Evolutionary conservation across 768 basidiomycete species (phyloP).

Genomic region (Suillus americanus): DNA sequence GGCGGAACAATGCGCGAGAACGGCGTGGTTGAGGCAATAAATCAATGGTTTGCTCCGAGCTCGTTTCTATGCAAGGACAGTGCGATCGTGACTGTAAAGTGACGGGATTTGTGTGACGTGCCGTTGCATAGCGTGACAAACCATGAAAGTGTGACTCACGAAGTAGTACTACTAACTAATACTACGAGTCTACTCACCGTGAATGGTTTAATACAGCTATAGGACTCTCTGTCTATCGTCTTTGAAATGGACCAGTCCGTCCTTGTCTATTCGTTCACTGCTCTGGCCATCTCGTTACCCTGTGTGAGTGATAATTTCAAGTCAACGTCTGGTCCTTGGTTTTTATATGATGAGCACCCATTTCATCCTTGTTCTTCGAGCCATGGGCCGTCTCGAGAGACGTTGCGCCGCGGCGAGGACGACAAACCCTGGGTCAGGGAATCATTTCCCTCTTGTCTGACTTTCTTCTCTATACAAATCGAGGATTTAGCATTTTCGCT

Average conservation of each 20-base stretch:
- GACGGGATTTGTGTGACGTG: too few species aligned
- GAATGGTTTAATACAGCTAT: too few species aligned
- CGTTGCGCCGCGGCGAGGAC: conserved; percentile 64
- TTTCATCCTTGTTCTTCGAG: conserved; percentile 97
- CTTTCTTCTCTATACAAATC: conserved; percentile 10
- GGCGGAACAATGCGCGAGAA: too few species aligned
- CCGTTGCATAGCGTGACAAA: too few species aligned
- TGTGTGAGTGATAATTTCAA: conserved; percentile 25
- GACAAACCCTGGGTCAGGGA: conserved; percentile 55
- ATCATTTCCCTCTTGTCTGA: conserved; percentile 40
- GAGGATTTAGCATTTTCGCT: neutral
- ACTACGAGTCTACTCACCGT: too few species aligned
- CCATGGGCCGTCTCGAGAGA: conserved; percentile 47
- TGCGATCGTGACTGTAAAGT: too few species aligned
- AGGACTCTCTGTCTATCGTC: neutral
- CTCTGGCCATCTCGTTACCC: conserved; percentile 22
- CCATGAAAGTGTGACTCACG: too few species aligned
- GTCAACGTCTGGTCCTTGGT: neutral
- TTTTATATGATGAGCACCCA: conserved; percentile 55
- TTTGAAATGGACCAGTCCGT: conserved; percentile 26
- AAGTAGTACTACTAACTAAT: too few species aligned
- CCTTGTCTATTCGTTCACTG: conserved; percentile 22
- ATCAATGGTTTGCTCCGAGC: too few species aligned
- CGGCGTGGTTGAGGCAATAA: too few species aligned
- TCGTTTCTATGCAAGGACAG: too few species aligned